Evolutionary conservation across 352 stramenopile species (phyloP), one percentile per base, ranked within the genome.

Genomic region (Phytophthora vignae): DNA sequence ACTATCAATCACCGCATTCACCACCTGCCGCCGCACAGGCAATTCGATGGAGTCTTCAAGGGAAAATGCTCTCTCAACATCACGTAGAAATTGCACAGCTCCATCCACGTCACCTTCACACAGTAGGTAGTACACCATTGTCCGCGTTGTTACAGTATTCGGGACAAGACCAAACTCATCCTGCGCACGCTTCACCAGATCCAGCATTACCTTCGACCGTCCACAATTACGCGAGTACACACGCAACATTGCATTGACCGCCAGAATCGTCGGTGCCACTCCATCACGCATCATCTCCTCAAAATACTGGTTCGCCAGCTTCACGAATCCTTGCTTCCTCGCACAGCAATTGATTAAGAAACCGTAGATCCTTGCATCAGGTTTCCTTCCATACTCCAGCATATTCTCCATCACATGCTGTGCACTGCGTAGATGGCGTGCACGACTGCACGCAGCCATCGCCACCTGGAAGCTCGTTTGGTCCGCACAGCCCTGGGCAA

Each of bases 311-410:
- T 90, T 64, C 0, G 85, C 87, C 4, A 50, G 56, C 5, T 55
- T 36, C 27, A 91, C 57, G 11, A 81, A 31, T 12, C 77, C 74
- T 50, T 66, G 36, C 49, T 83, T 76, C 22, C 72, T 74, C 2
- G 79, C 82, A 55, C 87, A 93, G 58, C 85, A 92, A 58, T 84
- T 91, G 60, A 95, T 90, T 49, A 85, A 50, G 54, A 83, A 88
- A 4, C 82, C 80, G 64, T 87, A 92, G 5, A 85, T 77, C 31
- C 83, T 86, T 22, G 66, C 74, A 21, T 80, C 78, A 0, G 77
- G 78, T 14, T 73, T 48, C 2, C 55, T 69, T 1, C 67, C 73
- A 15, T 60, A 60, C 15, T 61, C 69, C 8, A 76, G 42, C 83
- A 93, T 92, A 36, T 84, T 69, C 33, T 74, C 48, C 9, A 92